Conservation (phyloP, 2,329 filamentous ascomycete species). For the Pestalotiopsis sp. region DNA sequence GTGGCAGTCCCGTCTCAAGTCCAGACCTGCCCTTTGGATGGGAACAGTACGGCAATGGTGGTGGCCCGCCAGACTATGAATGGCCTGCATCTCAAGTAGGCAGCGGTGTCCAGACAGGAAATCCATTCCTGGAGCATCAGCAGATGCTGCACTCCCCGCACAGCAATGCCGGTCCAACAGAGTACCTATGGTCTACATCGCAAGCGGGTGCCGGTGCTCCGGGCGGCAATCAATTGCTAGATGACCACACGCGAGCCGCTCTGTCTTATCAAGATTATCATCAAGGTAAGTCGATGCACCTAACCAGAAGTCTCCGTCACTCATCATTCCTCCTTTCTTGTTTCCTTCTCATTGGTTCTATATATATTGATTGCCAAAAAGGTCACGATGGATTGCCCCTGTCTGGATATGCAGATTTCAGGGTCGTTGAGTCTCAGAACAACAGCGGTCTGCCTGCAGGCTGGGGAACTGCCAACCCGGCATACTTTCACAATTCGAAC, state of each 20-base stretch:
- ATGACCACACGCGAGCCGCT: slow-evolving; percentile 12
- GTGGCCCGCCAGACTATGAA: neutral
- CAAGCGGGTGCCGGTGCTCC: neutral
- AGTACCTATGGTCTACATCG: neutral
- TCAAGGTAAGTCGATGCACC: slow-evolving; percentile 15
- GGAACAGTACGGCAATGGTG: no score
- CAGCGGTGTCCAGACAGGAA: neutral
- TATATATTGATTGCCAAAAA: neutral
- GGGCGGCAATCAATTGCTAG: neutral
- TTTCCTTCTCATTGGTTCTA: neutral
- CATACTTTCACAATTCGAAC: neutral
- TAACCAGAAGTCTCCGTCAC: neutral
- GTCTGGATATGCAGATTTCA: slow-evolving; percentile 35
- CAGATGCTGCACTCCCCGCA: no score
- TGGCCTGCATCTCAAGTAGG: neutral
- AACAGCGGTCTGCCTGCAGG: neutral
- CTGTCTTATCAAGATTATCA: slow-evolving; percentile 23
- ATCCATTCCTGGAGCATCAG: slow-evolving; percentile 10
- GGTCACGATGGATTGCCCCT: slow-evolving; percentile 12
- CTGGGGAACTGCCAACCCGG: neutral
- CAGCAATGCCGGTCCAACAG: neutral
- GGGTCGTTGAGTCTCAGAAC: slow-evolving; percentile 32
- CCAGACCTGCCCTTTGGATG: no score
- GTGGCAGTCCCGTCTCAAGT: no score
- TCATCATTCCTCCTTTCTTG: neutral